A percentile compares a stretch with the other conserved stretches of the same genome.
Conservation (phyloP, 2,329 filamentous ascomycete genomes). For the Botrytis cinerea region DNA sequence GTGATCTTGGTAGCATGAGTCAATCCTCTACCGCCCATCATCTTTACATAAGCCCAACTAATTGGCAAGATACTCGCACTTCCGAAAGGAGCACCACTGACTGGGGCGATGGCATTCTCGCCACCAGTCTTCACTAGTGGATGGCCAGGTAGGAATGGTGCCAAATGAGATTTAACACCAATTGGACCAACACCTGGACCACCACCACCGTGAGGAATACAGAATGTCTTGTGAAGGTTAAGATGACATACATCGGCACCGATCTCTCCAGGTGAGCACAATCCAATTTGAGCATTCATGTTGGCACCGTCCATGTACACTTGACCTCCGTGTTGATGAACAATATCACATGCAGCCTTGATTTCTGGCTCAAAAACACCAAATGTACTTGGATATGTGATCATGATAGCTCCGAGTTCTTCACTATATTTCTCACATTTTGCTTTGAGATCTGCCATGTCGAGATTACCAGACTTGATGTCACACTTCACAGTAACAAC, state of each 20-base stretch:
- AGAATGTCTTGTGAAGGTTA: constrained; percentile 98
- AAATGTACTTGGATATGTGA: constrained; percentile 94
- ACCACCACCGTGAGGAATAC: constrained; percentile 93
- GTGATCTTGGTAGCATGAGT: constrained; percentile 90
- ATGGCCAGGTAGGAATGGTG: constrained; percentile 71
- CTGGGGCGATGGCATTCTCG: constrained; percentile 62
- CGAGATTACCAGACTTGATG: constrained; percentile 81
- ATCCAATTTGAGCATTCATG: constrained; percentile 96
- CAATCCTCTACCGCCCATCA: constrained; percentile 84
- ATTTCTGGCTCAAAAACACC: constrained; percentile 92
- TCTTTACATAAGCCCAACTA: constrained; percentile 91
- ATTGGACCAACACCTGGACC: constrained; percentile 94
- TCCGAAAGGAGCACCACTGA: constrained; percentile 82
- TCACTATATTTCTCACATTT: constrained; percentile 89
- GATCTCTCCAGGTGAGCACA: constrained; percentile 92
- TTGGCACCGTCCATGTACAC: constrained; percentile 99
- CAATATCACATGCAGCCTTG: constrained; percentile 80
- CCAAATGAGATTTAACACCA: constrained; percentile 81
- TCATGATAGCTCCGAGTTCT: constrained; percentile 89
- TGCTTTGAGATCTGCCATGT: constrained; percentile 78
- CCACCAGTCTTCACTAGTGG: constrained; percentile 60
- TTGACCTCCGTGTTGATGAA: constrained; percentile 85
- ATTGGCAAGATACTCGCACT: constrained; percentile 92
- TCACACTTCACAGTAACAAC: constrained; percentile 94
- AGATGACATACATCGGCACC: constrained; percentile 96